These are phyloP conservation scores for Neonectria coccinea DNA, from an alignment of 2,329 filamentous ascomycete species.

Conservation along the genomic window DNA sequence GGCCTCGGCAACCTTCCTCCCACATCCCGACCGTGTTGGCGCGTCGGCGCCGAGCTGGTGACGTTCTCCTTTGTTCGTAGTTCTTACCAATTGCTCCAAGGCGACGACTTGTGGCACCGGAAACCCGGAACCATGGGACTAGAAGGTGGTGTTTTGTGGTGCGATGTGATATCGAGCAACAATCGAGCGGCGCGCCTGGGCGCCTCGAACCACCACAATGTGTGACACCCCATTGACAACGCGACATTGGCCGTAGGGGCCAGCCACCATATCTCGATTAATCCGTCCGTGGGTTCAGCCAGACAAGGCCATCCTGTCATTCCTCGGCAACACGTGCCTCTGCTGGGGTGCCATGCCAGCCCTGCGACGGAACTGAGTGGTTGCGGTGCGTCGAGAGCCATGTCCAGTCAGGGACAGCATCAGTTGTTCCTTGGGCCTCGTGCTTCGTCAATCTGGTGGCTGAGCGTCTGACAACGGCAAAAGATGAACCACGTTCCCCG, in stretches of 20 bases:
- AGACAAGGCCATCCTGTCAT: constrained; percentile 8
- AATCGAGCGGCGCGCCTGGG: not conserved
- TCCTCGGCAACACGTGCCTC: constrained; percentile 23
- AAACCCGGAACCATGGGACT: constrained; percentile 3
- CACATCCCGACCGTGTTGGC: constrained; percentile 23
- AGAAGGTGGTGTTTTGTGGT: constrained; percentile 5
- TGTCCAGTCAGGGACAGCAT: constrained; percentile 19
- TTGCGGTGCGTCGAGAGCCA: not conserved
- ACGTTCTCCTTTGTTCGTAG: constrained; percentile 11
- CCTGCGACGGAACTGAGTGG: constrained; percentile 21
- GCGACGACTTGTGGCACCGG: constrained; percentile 4
- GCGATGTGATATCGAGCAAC: constrained; percentile 11
- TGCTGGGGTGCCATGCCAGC: constrained; percentile 18
- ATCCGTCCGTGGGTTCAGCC: not conserved
- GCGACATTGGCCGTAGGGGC: constrained; percentile 9
- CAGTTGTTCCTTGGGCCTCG: constrained; percentile 27
- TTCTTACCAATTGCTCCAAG: not conserved
- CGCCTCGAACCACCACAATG: constrained; percentile 24
- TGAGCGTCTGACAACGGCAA: constrained; percentile 30
- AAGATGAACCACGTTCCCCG: constrained; percentile 28
- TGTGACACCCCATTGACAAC: constrained; percentile 19
- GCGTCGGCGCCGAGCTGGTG: constrained; percentile 19
- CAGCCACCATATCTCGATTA: constrained; percentile 19
- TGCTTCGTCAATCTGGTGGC: constrained; percentile 37
- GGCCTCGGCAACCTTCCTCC: constrained; percentile 1